phyloP scores from a whole-genome alignment of 1,139 yeast genomes.

The Magnusiomyces paraingens region DNA sequence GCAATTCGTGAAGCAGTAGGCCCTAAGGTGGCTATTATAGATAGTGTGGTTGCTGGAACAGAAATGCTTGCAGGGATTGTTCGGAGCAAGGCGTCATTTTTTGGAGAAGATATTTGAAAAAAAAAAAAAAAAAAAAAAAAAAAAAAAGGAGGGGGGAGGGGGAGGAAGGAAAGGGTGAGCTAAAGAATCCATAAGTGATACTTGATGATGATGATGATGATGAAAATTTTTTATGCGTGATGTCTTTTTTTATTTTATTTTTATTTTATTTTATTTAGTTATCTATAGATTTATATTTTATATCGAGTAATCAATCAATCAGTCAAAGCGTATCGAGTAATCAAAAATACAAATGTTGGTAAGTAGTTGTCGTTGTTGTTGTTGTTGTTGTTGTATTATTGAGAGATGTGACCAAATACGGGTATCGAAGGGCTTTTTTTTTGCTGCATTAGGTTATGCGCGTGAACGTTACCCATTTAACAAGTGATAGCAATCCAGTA shows the following conservation, averaged over 20 bases:
- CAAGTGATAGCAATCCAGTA: too few relatives aligned
- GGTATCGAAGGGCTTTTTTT: too few relatives aligned
- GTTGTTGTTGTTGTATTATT: not conserved
- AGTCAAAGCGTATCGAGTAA: not conserved
- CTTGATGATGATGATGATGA: too few relatives aligned
- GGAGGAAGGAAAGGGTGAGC: too few relatives aligned
- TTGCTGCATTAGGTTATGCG: too few relatives aligned
- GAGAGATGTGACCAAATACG: not conserved
- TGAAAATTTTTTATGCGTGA: not conserved
- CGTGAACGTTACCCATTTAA: too few relatives aligned
- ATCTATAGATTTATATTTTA: not conserved
- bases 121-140: too few relatives aligned
- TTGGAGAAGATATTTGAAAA: not conserved
- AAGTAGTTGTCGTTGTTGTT: not conserved
- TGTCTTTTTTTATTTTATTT: not conserved
- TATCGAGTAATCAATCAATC: not conserved
- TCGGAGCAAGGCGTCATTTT: slow-evolving; percentile 3
- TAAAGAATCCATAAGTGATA: too few relatives aligned
- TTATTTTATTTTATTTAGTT: not conserved
- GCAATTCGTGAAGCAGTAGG: slow-evolving; percentile 18
- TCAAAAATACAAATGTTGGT: not conserved
- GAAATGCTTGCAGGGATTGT: slow-evolving; percentile 13
- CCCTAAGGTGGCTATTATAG: slow-evolving; percentile 15
- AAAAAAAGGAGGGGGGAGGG: too few relatives aligned
- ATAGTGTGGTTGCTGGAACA: slow-evolving; percentile 18